A percentile compares a stretch with the other conserved stretches of the same genome.
Evolutionary conservation across 2,329 filamentous ascomycete genomes (phyloP).

Genomic region (Talaromyces sp.): DNA sequence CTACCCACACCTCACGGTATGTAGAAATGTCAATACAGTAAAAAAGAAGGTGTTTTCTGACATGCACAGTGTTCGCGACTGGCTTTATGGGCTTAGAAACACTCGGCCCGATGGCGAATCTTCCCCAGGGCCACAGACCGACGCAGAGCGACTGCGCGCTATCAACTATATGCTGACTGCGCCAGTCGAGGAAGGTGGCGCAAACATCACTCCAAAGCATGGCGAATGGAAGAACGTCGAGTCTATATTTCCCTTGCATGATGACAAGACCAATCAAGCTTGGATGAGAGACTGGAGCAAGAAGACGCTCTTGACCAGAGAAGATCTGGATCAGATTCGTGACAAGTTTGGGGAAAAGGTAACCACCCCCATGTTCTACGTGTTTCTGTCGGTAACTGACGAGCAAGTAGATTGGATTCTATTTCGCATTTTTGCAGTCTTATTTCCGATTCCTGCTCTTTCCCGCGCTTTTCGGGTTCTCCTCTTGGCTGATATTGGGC

Average conservation of each 20-base stretch:
- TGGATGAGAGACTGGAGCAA: constrained; percentile 73
- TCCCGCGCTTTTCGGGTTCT: constrained; percentile 73
- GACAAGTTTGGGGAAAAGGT: constrained; percentile 66
- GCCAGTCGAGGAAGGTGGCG: constrained; percentile 68
- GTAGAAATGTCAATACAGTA: not conserved
- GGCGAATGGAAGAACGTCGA: constrained; percentile 70
- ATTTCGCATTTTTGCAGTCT: constrained; percentile 92
- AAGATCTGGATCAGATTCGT: constrained; percentile 69
- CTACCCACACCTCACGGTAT: constrained; percentile 76
- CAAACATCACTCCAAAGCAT: constrained; percentile 65
- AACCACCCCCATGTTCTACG: constrained; percentile 6
- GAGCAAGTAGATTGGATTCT: constrained; percentile 67
- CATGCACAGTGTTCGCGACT: constrained; percentile 72
- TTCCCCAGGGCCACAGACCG: constrained; percentile 74
- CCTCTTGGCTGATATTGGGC: constrained; percentile 75
- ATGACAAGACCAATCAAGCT: constrained; percentile 67
- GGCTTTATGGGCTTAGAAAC: constrained; percentile 84
- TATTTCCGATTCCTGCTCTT: constrained; percentile 85
- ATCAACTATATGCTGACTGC: constrained; percentile 81
- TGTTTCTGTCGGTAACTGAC: not conserved
- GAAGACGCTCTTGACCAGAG: constrained; percentile 41
- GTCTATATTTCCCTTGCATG: constrained; percentile 74
- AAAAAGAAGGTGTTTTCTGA: not conserved
- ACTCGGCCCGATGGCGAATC: constrained; percentile 66
- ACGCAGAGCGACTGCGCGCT: constrained; percentile 81